Conservation (phyloP, 1,284 basidiomycete species). For the Marasmius oreades region DNA sequence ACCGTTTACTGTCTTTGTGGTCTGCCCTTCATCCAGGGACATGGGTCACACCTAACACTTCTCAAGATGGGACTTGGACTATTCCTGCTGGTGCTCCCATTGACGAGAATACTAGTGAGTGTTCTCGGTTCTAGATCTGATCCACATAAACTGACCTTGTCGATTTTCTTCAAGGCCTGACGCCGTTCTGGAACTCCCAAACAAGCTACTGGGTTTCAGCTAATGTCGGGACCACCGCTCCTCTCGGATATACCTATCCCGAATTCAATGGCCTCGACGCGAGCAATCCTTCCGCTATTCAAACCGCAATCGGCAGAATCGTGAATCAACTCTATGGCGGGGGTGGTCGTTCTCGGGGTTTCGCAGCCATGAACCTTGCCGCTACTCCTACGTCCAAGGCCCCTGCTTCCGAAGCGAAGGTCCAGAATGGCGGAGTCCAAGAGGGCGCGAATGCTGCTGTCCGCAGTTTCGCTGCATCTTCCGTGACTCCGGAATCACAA, state of each 20-base stretch:
- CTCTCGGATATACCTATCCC: slow-evolving; percentile 40
- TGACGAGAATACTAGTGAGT: slow-evolving; percentile 33
- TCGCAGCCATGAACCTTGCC: too few species aligned
- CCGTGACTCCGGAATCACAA: too few species aligned
- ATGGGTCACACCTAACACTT: slow-evolving; percentile 31
- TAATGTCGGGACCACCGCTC: slow-evolving; percentile 16
- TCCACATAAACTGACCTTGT: background rate
- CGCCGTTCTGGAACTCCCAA: slow-evolving; percentile 27
- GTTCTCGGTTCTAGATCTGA: background rate
- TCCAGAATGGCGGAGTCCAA: background rate
- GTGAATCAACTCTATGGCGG: slow-evolving; percentile 31
- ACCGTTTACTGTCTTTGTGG: slow-evolving; percentile 45
- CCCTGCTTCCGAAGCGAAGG: background rate
- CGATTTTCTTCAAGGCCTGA: slow-evolving; percentile 21
- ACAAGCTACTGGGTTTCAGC: slow-evolving; percentile 29
- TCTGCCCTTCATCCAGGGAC: slow-evolving; percentile 34
- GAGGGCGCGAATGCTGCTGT: background rate
- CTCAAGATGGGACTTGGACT: slow-evolving; percentile 33
- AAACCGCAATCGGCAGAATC: slow-evolving; percentile 27
- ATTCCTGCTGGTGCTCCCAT: slow-evolving; percentile 26
- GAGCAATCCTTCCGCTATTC: slow-evolving; percentile 25
- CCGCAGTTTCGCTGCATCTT: background rate
- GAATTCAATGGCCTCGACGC: slow-evolving; percentile 39
- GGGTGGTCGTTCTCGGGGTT: background rate
- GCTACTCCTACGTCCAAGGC: background rate